Percentiles rank a stretch among this genome's conserved stretches.
Conservation (phyloP, 2,329 filamentous ascomycete species). For the Davidsoniella eucalypti region DNA sequence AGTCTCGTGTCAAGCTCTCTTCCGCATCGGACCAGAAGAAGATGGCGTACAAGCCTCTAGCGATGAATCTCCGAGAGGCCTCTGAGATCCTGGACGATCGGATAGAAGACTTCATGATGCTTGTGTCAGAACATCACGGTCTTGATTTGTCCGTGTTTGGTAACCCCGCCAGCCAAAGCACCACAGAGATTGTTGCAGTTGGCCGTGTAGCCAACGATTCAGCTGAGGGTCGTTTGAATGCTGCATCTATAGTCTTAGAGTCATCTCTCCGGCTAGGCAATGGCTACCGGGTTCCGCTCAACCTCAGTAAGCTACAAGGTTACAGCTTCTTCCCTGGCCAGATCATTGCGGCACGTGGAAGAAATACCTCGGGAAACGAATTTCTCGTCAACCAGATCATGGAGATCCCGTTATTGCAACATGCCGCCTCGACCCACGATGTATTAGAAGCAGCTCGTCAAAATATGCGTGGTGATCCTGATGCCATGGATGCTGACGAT, state of each 20-base stretch:
- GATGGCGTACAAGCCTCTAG: slow-evolving; percentile 78
- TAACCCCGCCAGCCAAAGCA: slow-evolving; percentile 71
- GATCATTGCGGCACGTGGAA: slow-evolving; percentile 73
- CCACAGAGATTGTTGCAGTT: slow-evolving; percentile 73
- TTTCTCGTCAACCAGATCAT: slow-evolving; percentile 70
- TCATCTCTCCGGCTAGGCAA: slow-evolving; percentile 71
- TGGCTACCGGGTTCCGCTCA: slow-evolving; percentile 65
- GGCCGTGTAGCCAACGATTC: slow-evolving; percentile 84
- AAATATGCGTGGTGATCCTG: slow-evolving; percentile 47
- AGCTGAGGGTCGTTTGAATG: slow-evolving; percentile 70
- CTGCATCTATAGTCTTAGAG: slow-evolving; percentile 73
- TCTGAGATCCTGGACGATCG: slow-evolving; percentile 89
- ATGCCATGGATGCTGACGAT: slow-evolving; percentile 38
- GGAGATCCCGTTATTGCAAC: slow-evolving; percentile 55
- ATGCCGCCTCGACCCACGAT: slow-evolving; percentile 51
- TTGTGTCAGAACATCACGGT: slow-evolving; percentile 57
- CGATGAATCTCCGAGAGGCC: slow-evolving; percentile 84
- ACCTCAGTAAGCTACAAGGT: slow-evolving; percentile 47
- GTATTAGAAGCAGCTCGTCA: slow-evolving; percentile 53
- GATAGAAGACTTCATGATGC: slow-evolving; percentile 72
- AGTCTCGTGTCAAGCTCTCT: slow-evolving; percentile 67
- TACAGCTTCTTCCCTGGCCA: slow-evolving; percentile 91
- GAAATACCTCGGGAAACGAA: slow-evolving; percentile 69
- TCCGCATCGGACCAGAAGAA: slow-evolving; percentile 83
- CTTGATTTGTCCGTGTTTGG: slow-evolving; percentile 72